Base-by-base conservation (phyloP, 352 stramenopile species). In the Phytophthora pinifolia region DNA sequence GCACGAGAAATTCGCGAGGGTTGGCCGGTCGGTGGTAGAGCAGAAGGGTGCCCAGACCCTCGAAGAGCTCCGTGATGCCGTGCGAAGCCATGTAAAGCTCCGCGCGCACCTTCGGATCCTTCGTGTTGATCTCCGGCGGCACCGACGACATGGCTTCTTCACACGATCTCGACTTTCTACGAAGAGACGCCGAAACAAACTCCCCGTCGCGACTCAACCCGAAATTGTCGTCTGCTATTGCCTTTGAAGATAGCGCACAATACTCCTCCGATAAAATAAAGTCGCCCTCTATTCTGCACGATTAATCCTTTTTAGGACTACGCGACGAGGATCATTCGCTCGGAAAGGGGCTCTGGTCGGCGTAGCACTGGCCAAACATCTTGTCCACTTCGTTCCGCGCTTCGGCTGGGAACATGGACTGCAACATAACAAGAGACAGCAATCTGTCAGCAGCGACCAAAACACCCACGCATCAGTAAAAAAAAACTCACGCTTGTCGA, bases 331-430 rank as follows among this genome's bases (percentile, higher is more conserved):
- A 52, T 61, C 15, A 65, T 25, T 62, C 58, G 38, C 30, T 62
- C 34, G 50, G 39, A 44, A 93, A 93, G 12, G 83, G 83, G 46
- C 69, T 84, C 15, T 82, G 65, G 48, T 93, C 83, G 6, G 66
- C 65, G 66, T 88, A 93, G 62, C 83, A 93, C 46, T 76, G 67
- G 4, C 75, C 57, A 43, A 93, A 92, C 75, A 93, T 89, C 55
- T 88, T 84, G 43, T 91, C 72, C 3, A 93, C 83, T 59, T 88
- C 66, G 12, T 60, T 52, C 12, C 68, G 54, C 9, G 83, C 83
- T 70, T 89, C 67, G 6, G 70, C 54, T 35, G 83, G 81, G 57
- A 90, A 91, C 70, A 93, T 89, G 14, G 83, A 92, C 83, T 93
- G 44, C 15, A 43, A 22, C 31, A 42, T 17, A 59, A 41, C 29